Evolutionary conservation across 2,329 filamentous ascomycete species (phyloP), one percentile per base, ranked within the genome.

Genomic region (Xylariaceae sp.): DNA sequence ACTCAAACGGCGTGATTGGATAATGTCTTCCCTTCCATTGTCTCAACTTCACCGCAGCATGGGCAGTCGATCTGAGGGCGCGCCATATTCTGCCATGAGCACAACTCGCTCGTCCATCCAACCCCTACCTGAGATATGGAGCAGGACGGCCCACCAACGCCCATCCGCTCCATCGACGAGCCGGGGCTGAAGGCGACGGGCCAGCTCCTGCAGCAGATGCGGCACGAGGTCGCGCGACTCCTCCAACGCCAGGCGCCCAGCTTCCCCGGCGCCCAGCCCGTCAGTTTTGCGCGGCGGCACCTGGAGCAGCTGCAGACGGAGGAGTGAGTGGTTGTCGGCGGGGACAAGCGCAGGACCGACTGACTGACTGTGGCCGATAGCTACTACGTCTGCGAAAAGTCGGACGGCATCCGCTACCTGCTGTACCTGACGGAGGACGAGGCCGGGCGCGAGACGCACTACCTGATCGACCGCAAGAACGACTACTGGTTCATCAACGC

Each of bases 321-420:
- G 53, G 92, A 96, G 77, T 83, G 59, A 45, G 71, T 57, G 7
- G n/a, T n/a, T n/a, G n/a, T n/a, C n/a, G n/a, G n/a, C n/a, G n/a
- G n/a, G n/a, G n/a, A n/a, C 21, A 15, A 8, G 8, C 14, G 14
- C 14, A 15, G 29, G 19, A 22, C 14, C 29, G 16, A 14, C 12
- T 13, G 17, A 14, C 11, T 18, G 7, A 19, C 12, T 22, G 12
- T 19, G 5, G 5, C 14, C 31, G 8, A 12, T 33, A 83, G 78
- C 61, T 98, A 96, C 66, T 98, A 89, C 57, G 83, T 98, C 44
- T 95, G 90, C 68, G 92, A 98, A 63, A 98, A 98, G 66, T 94
- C 90, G 1, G 92, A 98, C 56, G 92, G 92, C 35, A 86, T 96
- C 43, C 80, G 92, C 43, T 95, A 93, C 58, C 75, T 98, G n/a